Base-by-base conservation (phyloP, 2,329 filamentous ascomycete genomes). In the Penicillium crustosum region DNA sequence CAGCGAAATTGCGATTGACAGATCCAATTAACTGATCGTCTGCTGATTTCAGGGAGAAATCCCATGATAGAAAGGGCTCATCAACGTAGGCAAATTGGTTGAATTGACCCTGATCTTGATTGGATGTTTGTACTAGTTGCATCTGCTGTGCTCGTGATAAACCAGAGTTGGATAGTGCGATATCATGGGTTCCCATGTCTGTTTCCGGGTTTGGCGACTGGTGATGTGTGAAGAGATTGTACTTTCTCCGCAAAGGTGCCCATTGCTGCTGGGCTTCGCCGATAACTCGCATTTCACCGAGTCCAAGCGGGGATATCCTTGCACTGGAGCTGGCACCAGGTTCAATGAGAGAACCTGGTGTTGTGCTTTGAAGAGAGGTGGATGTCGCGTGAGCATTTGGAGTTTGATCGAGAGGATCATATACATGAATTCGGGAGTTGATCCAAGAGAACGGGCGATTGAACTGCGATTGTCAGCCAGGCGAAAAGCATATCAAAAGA, bases 371-470 rank as follows among this genome's bases (percentile, higher is more conserved):
- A 39, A 82, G 58, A 21, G 75, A 75, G 4, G 73, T 75, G 2
- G 79, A 77, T 21, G 73, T 66, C 2, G 77, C 75, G 45, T 76
- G 73, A 36, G 71, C 55, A 10, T 61, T 64, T 4, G 68, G 60
- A 17, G 66, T 65, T 48, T 66, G 44, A 50, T 78, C 75, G 6
- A 83, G 68, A 36, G 82, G 79, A 61, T 86, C 82, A 60, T 83
- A 84, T 5, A 84, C 80, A 45, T 81, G 75, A 31, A 85, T 87
- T 25, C 77, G 76, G 17, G 82, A 85, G 61, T 82, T 86, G 65
- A 88, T 85, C 79, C 81, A 88, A 29, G 83, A 81, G 65, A 88
- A 88, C 0, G 86, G 86, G 17, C 86, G 77, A 63, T 87, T 82
- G 61, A 88, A 87, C 71, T 81, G 41, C 23, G 19, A 41, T 2